phyloP scores from a whole-genome alignment of 1,139 yeast genomes.

The Kluyveromyces sp. region DNA sequence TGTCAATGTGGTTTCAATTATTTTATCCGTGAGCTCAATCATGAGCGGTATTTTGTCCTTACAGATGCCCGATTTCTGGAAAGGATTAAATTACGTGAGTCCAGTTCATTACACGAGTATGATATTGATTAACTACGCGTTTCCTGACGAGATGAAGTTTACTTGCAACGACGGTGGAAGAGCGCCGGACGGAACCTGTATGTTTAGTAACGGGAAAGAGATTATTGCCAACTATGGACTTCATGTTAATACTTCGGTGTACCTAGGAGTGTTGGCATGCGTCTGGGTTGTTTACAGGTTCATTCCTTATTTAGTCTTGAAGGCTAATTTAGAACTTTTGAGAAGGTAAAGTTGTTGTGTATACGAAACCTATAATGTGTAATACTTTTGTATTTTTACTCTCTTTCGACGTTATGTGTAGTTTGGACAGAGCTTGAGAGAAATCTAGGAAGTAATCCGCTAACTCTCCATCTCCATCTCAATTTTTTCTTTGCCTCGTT shows the following conservation, averaged over 20 bases:
- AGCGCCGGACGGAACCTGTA: slow-evolving; percentile 34
- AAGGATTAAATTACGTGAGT: slow-evolving; percentile 62
- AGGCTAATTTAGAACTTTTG: slow-evolving; percentile 27
- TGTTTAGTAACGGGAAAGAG: slow-evolving; percentile 42
- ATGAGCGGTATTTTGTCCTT: slow-evolving; percentile 88
- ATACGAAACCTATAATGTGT: too few species aligned
- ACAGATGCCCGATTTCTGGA: slow-evolving; percentile 60
- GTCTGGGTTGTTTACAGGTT: slow-evolving; percentile 35
- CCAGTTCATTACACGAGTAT: slow-evolving; percentile 70
- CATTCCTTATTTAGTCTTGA: slow-evolving; percentile 34
- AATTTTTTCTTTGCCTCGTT: slow-evolving; percentile 34
- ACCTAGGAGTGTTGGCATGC: slow-evolving; percentile 35
- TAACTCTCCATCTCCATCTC: slow-evolving; percentile 43
- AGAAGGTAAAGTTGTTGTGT: not conserved
- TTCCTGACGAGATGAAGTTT: slow-evolving; percentile 36
- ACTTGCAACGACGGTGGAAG: slow-evolving; percentile 39
- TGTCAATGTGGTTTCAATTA: slow-evolving; percentile 57
- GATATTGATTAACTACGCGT: slow-evolving; percentile 43
- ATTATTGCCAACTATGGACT: slow-evolving; percentile 43
- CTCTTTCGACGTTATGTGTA: not conserved
- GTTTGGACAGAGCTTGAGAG: slow-evolving; percentile 4
- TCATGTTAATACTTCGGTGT: slow-evolving; percentile 31
- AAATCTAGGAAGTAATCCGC: slow-evolving; percentile 34
- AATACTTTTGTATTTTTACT: not conserved
- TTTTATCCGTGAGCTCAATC: slow-evolving; percentile 61